Base-by-base conservation (phyloP, 1,284 basidiomycete species). In the Sporisorium scitamineum region DNA sequence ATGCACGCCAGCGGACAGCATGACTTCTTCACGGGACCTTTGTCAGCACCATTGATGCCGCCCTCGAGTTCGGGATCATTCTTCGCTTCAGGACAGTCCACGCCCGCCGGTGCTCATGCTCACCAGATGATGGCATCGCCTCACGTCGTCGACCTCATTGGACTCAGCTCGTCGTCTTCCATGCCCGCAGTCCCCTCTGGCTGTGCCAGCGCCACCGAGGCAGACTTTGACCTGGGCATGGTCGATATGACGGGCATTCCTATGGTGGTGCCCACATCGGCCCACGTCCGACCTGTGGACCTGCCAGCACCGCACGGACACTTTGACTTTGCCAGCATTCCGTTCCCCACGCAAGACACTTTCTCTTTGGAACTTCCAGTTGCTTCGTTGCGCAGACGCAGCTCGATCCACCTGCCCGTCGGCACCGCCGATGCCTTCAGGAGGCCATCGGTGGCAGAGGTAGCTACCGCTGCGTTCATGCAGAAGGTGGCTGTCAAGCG, bases 261-360 rank as follows among this genome's bases (percentile, higher is more conserved):
- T 0, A 65, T 61, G 9, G 52, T 68, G n/a, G 69, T 72, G 5
- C 74, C 74, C n/a, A 76, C 74, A 2, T 76, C 74, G 53, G 74
- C 74, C 1, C 74, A 76, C n/a, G 74, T 76, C 34, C 69, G 74
- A 29, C 74, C 69, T 3, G 47, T 76, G 22, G 74, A 72, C 45
- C 65, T 76, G 13, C 74, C 74, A 8, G 74, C 69, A 11, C 74
- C 74, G 9, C 69, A 76, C 26, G 74, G 69, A 20, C 69, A 71
- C 51, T 76, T 76, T 61, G 74, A 76, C 59, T 76, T 71, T 58
- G 74, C 74, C 16, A 69, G 65, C 56, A 50, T 76, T 11, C 74
- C 74, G 4, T 76, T 76, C 41, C 74, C 74, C 2, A 71, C 69
- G 29, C 69, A 69, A 42, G 61, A 65, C 16, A 53, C 45, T 11